Evolutionary conservation across 2,329 filamentous ascomycete species (phyloP).

Genomic region (Aspergillus uvarum): DNA sequence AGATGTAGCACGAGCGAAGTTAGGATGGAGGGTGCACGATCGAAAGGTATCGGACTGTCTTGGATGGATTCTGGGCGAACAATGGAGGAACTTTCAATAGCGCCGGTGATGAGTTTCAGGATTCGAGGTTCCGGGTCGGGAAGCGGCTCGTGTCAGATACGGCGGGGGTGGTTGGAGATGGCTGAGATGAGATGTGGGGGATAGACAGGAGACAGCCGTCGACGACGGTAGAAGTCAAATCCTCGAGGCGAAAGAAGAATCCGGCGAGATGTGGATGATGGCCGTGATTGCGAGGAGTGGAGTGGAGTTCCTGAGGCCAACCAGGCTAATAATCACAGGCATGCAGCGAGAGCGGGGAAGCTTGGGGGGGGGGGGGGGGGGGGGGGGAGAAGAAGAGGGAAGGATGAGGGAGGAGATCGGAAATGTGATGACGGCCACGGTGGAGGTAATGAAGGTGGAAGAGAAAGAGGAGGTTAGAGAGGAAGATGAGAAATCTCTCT

Average conservation of each 20-base stretch:
- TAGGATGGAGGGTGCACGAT: neutral
- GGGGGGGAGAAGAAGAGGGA: too few species aligned
- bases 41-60: neutral
- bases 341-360: slow-evolving; percentile 16
- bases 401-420: neutral
- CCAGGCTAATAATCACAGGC: slow-evolving; percentile 5
- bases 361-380: slow-evolving; percentile 13
- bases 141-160: neutral
- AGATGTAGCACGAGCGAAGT: neutral
- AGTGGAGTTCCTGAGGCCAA: slow-evolving; percentile 11
- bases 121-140: neutral
- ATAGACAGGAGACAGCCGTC: neutral
- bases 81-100: neutral
- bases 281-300: slow-evolving; percentile 1
- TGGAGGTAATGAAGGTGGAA: neutral
- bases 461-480: neutral
- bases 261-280: neutral
- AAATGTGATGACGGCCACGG: neutral
- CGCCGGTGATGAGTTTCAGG: neutral
- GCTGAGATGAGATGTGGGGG: neutral
- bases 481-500: neutral
- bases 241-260: neutral
- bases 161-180: neutral
- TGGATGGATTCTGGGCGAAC: neutral
- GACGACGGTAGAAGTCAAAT: neutral